Evolutionary conservation across 305 asterid species (phyloP), one percentile per base, ranked within the genome.

Genomic region (Solanum hybrid): DNA sequence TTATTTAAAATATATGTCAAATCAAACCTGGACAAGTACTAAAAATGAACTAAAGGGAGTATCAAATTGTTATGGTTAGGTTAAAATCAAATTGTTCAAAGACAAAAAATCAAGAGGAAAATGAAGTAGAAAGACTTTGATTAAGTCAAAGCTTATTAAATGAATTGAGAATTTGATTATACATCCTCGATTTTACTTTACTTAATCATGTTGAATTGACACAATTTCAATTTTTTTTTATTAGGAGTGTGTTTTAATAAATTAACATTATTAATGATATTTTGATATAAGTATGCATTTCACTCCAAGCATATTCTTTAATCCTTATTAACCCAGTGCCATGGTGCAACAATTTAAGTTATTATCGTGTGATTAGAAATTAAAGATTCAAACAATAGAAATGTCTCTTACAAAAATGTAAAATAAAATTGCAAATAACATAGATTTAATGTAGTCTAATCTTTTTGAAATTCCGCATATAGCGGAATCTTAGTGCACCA

Each of bases 11-110:
- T 0, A 7, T 20, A 20, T 61, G 0, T 7, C 26, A 0, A 20
- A 20, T 0, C 11, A 20, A 61, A 3, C 1, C 0, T 20, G 2
- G 1, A 17, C 4, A 17, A 57, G 10, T 57, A 51, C 0, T 6
- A 7, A 6, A 7, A 20, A 57, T 17, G 10, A 1, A 57, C 9
- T 17, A 57, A 57, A 6, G 4, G n/a, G 4, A 57, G 4, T 17
- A 57, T 0, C 0, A 57, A 57, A 17, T 57, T 57, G 41, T 57
- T 57, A 57, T 57, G 72, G 26, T 20, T 61, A 61, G 72, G 5
- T 20, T 20, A 7, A 20, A 20, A 61, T 61, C 24, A 61, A 20
- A 20, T 61, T 7, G 11, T 61, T 61, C 26, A 61, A 61, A 61
- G 2, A 61, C 2, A 61, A 61, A 57, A 20, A 20, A 1, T 20